These are phyloP conservation scores for Hamamelis virginiana DNA, from an alignment of 164 flowering plant genomes.

Conservation along the genomic window DNA sequence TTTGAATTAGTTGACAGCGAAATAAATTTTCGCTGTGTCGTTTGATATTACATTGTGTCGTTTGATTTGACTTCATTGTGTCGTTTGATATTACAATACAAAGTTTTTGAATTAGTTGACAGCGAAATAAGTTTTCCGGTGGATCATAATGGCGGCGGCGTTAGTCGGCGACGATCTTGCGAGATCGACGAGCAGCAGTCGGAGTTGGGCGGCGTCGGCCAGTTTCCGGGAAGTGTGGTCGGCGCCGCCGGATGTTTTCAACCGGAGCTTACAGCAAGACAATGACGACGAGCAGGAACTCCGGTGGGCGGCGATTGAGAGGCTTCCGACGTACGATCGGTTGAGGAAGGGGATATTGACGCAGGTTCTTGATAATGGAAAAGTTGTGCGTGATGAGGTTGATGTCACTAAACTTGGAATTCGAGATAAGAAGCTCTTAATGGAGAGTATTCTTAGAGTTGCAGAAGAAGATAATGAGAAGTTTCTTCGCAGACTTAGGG, in stretches of 20 bases:
- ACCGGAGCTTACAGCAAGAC: slow-evolving; percentile 25
- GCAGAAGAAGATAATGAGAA: slow-evolving; percentile 28
- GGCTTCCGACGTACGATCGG: slow-evolving; percentile 28
- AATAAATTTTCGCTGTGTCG: no score
- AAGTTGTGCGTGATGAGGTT: slow-evolving; percentile 13
- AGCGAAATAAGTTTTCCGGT: no score
- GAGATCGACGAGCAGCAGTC: slow-evolving; percentile 24
- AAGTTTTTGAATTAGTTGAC: no score
- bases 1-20: no score
- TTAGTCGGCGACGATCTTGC: slow-evolving; percentile 32
- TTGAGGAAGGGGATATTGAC: slow-evolving; percentile 13
- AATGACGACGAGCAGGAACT: slow-evolving; percentile 20
- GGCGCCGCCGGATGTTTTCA: slow-evolving; percentile 34
- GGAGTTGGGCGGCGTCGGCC: slow-evolving; percentile 32
- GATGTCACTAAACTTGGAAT: slow-evolving; percentile 17
- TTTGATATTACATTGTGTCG: no score
- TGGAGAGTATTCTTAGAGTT: slow-evolving; percentile 17
- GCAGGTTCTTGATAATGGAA: slow-evolving; percentile 18
- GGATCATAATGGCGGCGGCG: slow-evolving; percentile 24
- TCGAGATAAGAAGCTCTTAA: slow-evolving; percentile 15
- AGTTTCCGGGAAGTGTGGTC: slow-evolving; percentile 41
- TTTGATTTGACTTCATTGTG: no score
- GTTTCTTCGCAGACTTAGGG: slow-evolving; percentile 11
- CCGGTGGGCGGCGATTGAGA: slow-evolving; percentile 23
- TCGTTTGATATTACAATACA: no score